phyloP scores from a whole-genome alignment of 768 basidiomycete genomes.

The Crucibulum laeve region DNA sequence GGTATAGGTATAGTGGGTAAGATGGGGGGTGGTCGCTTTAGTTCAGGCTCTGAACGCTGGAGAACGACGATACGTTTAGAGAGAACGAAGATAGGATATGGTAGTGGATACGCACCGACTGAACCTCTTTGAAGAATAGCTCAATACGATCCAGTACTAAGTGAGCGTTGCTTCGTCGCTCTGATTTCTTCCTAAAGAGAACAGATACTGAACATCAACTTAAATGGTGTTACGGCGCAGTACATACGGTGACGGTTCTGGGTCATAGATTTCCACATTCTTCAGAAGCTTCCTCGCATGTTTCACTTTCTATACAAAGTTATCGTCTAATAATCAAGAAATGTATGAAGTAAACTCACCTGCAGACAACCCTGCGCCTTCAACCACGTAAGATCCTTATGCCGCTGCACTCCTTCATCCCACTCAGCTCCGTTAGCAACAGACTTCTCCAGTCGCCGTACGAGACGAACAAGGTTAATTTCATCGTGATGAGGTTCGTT shows the following conservation, averaged over 20 bases:
- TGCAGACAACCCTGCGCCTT: constrained; percentile 52
- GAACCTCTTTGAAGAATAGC: constrained; percentile 41
- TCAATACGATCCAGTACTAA: constrained; percentile 55
- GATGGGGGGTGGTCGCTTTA: constrained; percentile 38
- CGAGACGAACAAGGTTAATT: constrained; percentile 61
- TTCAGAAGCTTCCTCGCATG: constrained; percentile 53
- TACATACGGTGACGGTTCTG: constrained; percentile 39
- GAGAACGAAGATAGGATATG: neutral
- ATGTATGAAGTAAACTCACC: constrained; percentile 28
- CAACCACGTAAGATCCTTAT: constrained; percentile 39
- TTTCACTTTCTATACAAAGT: constrained; percentile 37
- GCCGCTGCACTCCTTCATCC: constrained; percentile 15
- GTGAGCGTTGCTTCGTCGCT: constrained; percentile 41
- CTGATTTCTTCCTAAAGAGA: constrained; percentile 31
- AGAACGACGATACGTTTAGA: neutral
- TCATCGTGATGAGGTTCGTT: constrained; percentile 43
- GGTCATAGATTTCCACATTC: constrained; percentile 50
- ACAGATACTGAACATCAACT: neutral
- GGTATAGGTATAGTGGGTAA: constrained; percentile 54
- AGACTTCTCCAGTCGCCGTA: constrained; percentile 57
- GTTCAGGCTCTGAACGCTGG: constrained; percentile 38
- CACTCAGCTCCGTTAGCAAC: constrained; percentile 34
- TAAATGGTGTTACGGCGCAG: neutral
- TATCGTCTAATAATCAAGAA: neutral
- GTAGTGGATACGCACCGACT: constrained; percentile 36